Evolutionary conservation across 1,284 basidiomycete species (phyloP), one percentile per base, ranked within the genome.

Genomic region (Fomitopsis schrenkii): DNA sequence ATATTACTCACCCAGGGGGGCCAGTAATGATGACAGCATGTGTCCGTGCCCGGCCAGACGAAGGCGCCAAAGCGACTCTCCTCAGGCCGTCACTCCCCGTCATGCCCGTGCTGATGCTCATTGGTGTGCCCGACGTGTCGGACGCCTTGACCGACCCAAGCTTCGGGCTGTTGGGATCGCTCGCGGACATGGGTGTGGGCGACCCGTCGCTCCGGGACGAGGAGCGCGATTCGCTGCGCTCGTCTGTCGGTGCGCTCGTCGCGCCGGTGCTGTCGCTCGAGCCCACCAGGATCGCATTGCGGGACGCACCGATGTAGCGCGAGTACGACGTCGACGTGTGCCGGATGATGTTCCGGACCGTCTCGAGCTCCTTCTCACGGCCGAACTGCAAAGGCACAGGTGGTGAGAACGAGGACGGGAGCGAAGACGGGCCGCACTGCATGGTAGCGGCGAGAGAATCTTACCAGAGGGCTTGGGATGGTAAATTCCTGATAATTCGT

Each of bases 341-440:
- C 26, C 82, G 80, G 61, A 88, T 86, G 61, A 90, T 83, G 70
- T 82, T 85, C 50, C 85, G 80, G 58, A 90, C 84, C 33, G 77
- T 74, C 56, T 89, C 87, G 1, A 89, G 74, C 71, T 90, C 87
- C 66, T 82, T 87, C 56, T 89, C 86, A 58, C 88, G 79, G 8
- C 88, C 88, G 68, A 88, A 89, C 85, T 87, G 63, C 22, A 48
- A 19, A 55, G 28, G 42, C 42, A 57, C 57, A 10, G 36, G 38
- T 8, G 38, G 38, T 40, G 38, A 40, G 38, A 40, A 40, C 38
- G 12, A 40, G 38, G 6, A 57, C 14, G 35, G 19, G 55, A 60
- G 14, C 54, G 19, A 54, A 30, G 22, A 26, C 14, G 6, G 33
- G 42, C 22, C 57, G 53, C 40, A 38, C 8, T 53, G 41, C 19